Evolutionary conservation across 345 rosid genomes (phyloP).

Genomic region (Psidium friedrichsthalianum): DNA sequence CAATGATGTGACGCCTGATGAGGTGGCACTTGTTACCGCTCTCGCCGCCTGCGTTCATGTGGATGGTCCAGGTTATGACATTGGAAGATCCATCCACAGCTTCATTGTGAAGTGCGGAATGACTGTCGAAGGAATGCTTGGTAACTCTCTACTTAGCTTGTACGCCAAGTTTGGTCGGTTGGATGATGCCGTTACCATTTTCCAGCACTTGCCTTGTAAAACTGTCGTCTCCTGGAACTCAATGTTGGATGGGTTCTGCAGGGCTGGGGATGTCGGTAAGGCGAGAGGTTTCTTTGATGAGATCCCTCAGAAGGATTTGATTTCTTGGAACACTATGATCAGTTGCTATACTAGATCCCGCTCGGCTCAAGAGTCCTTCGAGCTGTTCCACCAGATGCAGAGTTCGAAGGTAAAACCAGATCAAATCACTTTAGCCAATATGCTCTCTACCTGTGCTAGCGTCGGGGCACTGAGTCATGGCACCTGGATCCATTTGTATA

Average conservation of each 20-base stretch:
- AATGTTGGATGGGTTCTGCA: constrained; percentile 14
- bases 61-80: neutral
- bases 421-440: constrained; percentile 1
- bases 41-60: neutral
- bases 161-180: neutral
- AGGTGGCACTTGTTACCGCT: neutral
- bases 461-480: constrained; percentile 12
- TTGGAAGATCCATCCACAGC: neutral
- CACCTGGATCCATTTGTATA: constrained; percentile 10
- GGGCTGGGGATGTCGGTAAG: neutral
- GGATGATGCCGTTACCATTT: neutral
- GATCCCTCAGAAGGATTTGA: constrained; percentile 1
- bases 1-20: neutral
- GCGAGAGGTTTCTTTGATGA: neutral
- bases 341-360: neutral
- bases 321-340: constrained; percentile 4
- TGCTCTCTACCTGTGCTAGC: constrained; percentile 2
- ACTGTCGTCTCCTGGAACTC: constrained; percentile 10
- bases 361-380: neutral
- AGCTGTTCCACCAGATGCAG: constrained; percentile 10
- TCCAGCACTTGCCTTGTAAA: constrained; percentile 8
- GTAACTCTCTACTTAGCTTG: constrained; percentile 6
- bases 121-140: constrained; percentile 5
- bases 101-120: neutral
- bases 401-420: constrained; percentile 7